Conservation (phyloP, 225 moss, liverwort and hornwort genomes). For the Takakia lepidozioides region DNA sequence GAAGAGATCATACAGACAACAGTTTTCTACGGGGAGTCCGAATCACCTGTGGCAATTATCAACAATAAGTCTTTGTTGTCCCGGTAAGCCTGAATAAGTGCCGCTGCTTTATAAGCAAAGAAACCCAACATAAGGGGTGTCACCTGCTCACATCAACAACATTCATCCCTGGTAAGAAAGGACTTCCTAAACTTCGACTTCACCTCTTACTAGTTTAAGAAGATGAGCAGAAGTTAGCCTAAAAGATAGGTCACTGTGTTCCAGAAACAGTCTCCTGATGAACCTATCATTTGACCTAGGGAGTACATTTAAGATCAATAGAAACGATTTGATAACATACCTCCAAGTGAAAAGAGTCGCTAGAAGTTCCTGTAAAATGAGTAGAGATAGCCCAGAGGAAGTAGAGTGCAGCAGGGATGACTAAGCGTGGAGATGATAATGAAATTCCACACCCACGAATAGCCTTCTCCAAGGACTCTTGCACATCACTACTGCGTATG, state of each 20-base stretch:
- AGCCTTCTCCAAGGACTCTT: conserved; percentile 57
- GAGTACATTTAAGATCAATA: no score
- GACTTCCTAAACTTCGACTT: no score
- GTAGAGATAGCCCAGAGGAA: conserved; percentile 53
- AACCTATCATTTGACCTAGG: no score
- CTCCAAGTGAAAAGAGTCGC: conserved; percentile 44
- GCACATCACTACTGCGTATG: conserved; percentile 64
- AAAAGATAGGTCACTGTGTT: no score
- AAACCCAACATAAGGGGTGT: conserved; percentile 83
- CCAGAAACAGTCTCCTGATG: not conserved
- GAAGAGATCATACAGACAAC: no score
- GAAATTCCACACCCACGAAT: conserved; percentile 61
- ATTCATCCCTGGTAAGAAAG: not conserved
- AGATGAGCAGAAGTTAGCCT: no score
- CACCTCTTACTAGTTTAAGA: not conserved
- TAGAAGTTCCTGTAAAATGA: conserved; percentile 31
- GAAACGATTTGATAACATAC: no score
- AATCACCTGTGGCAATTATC: conserved; percentile 15
- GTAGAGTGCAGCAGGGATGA: conserved; percentile 63
- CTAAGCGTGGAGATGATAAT: conserved; percentile 78
- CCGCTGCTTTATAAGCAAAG: conserved; percentile 89
- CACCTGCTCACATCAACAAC: conserved; percentile 42
- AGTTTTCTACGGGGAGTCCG: no score
- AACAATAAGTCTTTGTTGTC: conserved; percentile 82
- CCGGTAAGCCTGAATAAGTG: conserved; percentile 80